phyloP scores from a whole-genome alignment of 2,329 filamentous ascomycete species.

The Diplodia mutila region DNA sequence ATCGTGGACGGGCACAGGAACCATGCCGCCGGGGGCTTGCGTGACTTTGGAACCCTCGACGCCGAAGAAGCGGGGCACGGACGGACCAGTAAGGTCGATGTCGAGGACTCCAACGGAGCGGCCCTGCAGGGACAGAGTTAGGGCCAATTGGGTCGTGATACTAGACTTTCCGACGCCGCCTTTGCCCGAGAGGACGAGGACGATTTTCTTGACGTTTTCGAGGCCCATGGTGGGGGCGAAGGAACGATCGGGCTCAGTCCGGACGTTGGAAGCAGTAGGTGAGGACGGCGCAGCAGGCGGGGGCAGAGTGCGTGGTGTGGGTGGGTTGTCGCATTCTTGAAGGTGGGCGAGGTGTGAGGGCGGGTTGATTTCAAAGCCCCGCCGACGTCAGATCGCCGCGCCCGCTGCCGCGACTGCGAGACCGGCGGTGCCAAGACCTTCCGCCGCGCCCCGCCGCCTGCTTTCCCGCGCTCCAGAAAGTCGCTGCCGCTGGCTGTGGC shows the following conservation, averaged over 20 bases:
- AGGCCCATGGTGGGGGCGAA: constrained; percentile 50
- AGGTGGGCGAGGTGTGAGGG: constrained; percentile 3
- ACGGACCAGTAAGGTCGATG: constrained; percentile 93
- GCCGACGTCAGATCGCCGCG: constrained; percentile 6
- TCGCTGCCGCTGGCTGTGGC: background rate
- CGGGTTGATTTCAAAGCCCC: constrained; percentile 23
- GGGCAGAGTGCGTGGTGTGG: background rate
- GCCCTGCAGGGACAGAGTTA: constrained; percentile 83
- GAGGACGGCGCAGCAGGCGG: background rate
- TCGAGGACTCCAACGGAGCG: constrained; percentile 93
- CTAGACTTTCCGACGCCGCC: constrained; percentile 98
- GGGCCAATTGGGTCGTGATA: constrained; percentile 92
- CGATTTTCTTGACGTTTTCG: constrained; percentile 73
- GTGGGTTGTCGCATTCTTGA: background rate
- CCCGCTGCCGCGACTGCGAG: background rate
- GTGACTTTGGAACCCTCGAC: constrained; percentile 88
- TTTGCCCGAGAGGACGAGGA: constrained; percentile 91
- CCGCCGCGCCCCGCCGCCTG: background rate
- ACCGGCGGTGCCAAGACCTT: background rate
- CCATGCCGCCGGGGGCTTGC: constrained; percentile 89
- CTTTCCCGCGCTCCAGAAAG: background rate
- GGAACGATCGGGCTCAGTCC: background rate
- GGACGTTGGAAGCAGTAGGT: background rate
- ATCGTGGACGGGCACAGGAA: constrained; percentile 82
- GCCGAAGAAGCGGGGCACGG: constrained; percentile 91